Base-by-base conservation (phyloP, 164 flowering plant genomes). In the Liquidambar formosana region DNA sequence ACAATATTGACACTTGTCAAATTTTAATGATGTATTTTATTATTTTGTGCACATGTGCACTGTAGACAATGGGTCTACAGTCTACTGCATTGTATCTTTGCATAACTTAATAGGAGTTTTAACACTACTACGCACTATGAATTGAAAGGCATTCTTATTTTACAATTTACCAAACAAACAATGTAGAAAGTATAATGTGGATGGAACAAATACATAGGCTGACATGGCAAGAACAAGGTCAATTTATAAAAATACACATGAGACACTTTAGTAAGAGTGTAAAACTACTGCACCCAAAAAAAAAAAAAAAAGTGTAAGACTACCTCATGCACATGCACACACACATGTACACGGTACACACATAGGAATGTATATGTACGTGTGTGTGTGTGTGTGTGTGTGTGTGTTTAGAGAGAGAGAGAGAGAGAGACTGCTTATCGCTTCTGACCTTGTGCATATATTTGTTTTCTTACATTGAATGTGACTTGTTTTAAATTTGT, bases 401-500 rank as follows among this genome's bases (percentile, higher is more conserved):
- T 44, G 1, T 59, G 45, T 21, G 38, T 8, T n/a, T n/a, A n/a
- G n/a, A n/a, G n/a, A n/a, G n/a, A n/a, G n/a, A n/a, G 22, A 33
- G 41, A 33, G 41, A 6, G 28, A 59, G 22, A 59, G 8, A 6
- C 15, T 48, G 28, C 19, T 44, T 63, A 63, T 19, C 28, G 27
- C 49, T 21, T 60, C 14, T 59, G 18, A 21, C 9, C 53, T 64
- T 57, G 33, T 27, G 19, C 16, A 44, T 56, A 21, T 49, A 19
- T 3, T 21, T 18, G 0, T 19, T 60, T 11, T 11, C 61, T 61
- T 43, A 18, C n/a, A 26, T 61, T 49, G 41, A 25, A n/a, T 57
- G 8, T 1, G 9, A 11, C 49, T 56, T 21, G 16, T 14, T 26
- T 70, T 68, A 15, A 11, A 69, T 1, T 68, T 61, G 65, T 83